Evolutionary conservation across 345 rosid genomes (phyloP), one percentile per base, ranked within the genome.

Genomic region (Gossypium herbaceum): DNA sequence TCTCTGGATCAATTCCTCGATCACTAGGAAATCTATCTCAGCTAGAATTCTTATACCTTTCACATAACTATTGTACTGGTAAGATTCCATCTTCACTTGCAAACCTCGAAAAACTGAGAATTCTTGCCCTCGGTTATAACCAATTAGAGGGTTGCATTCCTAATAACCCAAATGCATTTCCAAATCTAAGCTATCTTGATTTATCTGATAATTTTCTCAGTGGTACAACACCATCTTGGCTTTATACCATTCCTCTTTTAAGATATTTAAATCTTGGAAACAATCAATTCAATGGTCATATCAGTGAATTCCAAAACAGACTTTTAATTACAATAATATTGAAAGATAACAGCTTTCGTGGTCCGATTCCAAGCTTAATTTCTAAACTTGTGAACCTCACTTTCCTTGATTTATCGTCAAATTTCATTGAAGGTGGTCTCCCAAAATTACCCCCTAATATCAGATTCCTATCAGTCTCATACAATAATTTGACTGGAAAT

Each of bases 361-460:
- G 39, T 29, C 39, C 1, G 5, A 29, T 29, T 4, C 6, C 39
- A 29, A 3, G 39, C 39, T 29, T 5, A 29, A 29, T 0, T 29
- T 29, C 6, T 4, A 29, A 29, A 29, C 6, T 29, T 29, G 5
- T 29, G 39, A 29, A 29, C 39, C 39, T 29, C 39, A 29, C 1
- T 29, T 0, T 29, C 5, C 39, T 60, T 60, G 76, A 73, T 41
- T 34, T 73, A 0, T 73, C 76, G 4, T 65, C 73, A 13, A 76
- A 66, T 45, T 13, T 15, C 22, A 64, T 73, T 13, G n/a, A 41
- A 47, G 73, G 73, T 3, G 29, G 73, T 34, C 17, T 61, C 4
- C 75, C 76, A 2, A 52, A 29, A 48, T 80, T 68, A 2, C 56
- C 39, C 1, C 1, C 6, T 29, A 29, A 29, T 29, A 29, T 39